phyloP scores from a whole-genome alignment of 1,284 basidiomycete genomes.

The Marasmius fiardii region DNA sequence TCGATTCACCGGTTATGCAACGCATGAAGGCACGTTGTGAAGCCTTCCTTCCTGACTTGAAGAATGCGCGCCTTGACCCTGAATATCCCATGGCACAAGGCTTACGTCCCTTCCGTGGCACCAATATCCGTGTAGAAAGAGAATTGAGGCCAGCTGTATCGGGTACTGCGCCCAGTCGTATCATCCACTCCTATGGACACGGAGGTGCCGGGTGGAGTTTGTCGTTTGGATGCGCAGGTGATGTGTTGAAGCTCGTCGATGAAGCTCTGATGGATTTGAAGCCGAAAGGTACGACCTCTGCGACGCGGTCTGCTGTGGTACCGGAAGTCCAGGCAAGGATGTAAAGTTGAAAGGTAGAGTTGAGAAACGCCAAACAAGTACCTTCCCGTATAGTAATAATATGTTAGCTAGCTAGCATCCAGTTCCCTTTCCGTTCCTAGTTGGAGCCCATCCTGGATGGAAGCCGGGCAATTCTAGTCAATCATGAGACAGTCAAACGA shows the following conservation, averaged over 20 bases:
- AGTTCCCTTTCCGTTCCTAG: no score
- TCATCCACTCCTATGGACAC: conserved; percentile 33
- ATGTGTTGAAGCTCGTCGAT: conserved; percentile 11
- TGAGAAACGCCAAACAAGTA: no score
- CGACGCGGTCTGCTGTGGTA: no score
- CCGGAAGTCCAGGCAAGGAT: no score
- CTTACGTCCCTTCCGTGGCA: conserved; percentile 28
- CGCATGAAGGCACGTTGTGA: conserved; percentile 32
- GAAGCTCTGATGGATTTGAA: conserved; percentile 6
- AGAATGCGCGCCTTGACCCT: conserved; percentile 27
- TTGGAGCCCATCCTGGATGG: no score
- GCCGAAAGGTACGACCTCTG: background rate
- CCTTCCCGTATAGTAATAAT: no score
- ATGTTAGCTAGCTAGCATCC: no score
- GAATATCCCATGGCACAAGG: conserved; percentile 30
- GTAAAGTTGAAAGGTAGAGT: no score
- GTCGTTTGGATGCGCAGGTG: conserved; percentile 17
- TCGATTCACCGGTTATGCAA: conserved; percentile 29
- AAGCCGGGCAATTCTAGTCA: no score
- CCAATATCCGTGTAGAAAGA: conserved; percentile 32
- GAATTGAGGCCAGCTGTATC: conserved; percentile 18
- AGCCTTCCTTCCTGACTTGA: conserved; percentile 28
- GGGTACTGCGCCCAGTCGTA: conserved; percentile 18
- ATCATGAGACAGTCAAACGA: no score
- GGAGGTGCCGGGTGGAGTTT: conserved; percentile 26